phyloP scores from a whole-genome alignment of 768 basidiomycete genomes.

The Mycena alexandri region DNA sequence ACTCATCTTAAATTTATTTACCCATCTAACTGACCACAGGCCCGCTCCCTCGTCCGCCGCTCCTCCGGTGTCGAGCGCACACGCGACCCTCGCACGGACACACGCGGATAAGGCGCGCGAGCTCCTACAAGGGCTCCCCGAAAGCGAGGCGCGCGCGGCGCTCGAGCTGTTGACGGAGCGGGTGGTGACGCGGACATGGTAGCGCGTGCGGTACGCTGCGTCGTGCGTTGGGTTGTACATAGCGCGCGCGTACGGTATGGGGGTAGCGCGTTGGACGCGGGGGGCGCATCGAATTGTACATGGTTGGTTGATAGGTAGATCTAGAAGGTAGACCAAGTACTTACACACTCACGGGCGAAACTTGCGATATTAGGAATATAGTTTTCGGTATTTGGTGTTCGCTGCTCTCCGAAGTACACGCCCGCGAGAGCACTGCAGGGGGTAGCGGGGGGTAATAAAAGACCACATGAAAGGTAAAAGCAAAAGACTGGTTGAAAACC shows the following conservation, averaged over 20 bases:
- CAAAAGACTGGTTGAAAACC: too few relatives aligned
- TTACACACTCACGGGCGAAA: slow-evolving; percentile 13
- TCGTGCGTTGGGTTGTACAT: too few relatives aligned
- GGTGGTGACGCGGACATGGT: slow-evolving; percentile 70
- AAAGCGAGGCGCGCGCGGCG: slow-evolving; percentile 85
- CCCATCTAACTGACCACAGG: slow-evolving; percentile 56
- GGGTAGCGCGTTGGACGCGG: background rate
- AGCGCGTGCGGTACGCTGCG: too few relatives aligned
- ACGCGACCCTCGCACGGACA: slow-evolving; percentile 76
- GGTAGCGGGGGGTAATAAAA: too few relatives aligned
- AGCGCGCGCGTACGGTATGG: too few relatives aligned
- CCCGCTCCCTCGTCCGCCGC: slow-evolving; percentile 76
- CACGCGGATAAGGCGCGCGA: slow-evolving; percentile 87
- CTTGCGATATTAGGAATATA: slow-evolving; percentile 22
- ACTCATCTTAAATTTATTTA: too few relatives aligned
- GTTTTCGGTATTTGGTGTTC: too few relatives aligned
- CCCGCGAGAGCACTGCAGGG: too few relatives aligned
- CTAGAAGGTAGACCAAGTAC: slow-evolving; percentile 10
- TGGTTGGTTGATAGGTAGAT: background rate
- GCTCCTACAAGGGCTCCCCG: slow-evolving; percentile 78
- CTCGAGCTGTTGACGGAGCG: slow-evolving; percentile 82
- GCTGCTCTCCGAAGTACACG: too few relatives aligned
- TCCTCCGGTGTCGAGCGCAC: slow-evolving; percentile 89
- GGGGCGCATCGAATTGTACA: background rate
- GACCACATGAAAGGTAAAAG: too few relatives aligned